Evolutionary conservation across 805 yeast genomes (phyloP).

Genomic region (Wickerhamomyces subpelliculosus): DNA sequence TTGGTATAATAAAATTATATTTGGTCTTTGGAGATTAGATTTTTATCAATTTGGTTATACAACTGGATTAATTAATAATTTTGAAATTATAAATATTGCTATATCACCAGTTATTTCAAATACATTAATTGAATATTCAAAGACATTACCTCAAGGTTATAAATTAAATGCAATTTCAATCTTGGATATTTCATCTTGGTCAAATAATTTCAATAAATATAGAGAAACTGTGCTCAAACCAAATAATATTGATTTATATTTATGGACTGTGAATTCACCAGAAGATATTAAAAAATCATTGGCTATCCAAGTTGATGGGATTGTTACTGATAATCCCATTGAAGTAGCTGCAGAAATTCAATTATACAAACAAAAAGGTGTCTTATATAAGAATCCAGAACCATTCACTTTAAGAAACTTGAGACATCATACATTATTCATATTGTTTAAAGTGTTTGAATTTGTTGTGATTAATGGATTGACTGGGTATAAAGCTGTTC

Average conservation of each 20-base stretch:
- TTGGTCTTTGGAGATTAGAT: constrained; percentile 48
- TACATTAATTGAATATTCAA: constrained; percentile 29
- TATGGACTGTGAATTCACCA: constrained; percentile 47
- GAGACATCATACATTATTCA: constrained; percentile 2
- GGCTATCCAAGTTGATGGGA: constrained; percentile 28
- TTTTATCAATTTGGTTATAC: constrained; percentile 36
- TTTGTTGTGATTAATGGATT: constrained; percentile 9
- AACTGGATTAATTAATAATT: constrained; percentile 29
- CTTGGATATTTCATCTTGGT: constrained; percentile 39
- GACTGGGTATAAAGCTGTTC: constrained; percentile 6
- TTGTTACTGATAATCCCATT: constrained; percentile 35
- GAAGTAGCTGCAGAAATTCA: constrained; percentile 3
- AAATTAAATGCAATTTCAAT: constrained; percentile 53
- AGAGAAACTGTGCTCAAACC: constrained; percentile 24
- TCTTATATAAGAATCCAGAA: constrained; percentile 3
- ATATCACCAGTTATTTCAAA: constrained; percentile 27
- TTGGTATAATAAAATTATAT: constrained; percentile 40
- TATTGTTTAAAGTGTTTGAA: constrained; percentile 16
- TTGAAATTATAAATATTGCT: constrained; percentile 28
- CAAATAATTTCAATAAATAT: constrained; percentile 23
- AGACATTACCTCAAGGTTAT: constrained; percentile 28
- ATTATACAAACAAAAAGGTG: constrained; percentile 1
- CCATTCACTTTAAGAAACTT: constrained; percentile 5
- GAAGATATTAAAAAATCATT: constrained; percentile 30
- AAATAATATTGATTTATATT: constrained; percentile 30